Conservation (phyloP, 768 basidiomycete species). For the Leccinum subtestaceum region DNA sequence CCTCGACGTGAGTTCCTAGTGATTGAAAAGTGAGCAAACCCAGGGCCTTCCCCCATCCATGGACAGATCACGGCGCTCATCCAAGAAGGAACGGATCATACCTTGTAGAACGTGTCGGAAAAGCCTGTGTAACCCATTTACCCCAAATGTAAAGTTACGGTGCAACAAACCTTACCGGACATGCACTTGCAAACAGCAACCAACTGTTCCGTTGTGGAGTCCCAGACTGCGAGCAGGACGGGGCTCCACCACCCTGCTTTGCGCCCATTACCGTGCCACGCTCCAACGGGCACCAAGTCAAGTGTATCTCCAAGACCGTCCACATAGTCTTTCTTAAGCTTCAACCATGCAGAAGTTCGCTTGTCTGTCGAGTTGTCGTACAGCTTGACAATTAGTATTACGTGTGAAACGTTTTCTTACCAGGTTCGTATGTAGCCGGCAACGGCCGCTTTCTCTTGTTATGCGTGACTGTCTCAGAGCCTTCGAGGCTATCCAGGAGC, state of each 20-base stretch:
- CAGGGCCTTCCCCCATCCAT: not conserved
- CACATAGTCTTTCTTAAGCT: slow-evolving; percentile 92
- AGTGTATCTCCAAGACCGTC: slow-evolving; percentile 72
- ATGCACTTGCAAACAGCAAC: slow-evolving; percentile 90
- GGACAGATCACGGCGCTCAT: not conserved
- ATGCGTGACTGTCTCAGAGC: slow-evolving; percentile 33
- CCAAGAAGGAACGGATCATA: slow-evolving; percentile 18
- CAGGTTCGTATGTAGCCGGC: slow-evolving; percentile 83
- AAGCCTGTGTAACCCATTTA: slow-evolving; percentile 53
- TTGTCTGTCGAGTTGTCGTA: slow-evolving; percentile 51
- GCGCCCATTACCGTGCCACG: slow-evolving; percentile 88
- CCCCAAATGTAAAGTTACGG: not conserved
- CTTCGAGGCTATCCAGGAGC: slow-evolving; percentile 62
- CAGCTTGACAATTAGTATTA: not conserved
- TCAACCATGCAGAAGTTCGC: slow-evolving; percentile 83
- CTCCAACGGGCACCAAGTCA: slow-evolving; percentile 71
- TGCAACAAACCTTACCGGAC: slow-evolving; percentile 53
- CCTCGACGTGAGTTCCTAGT: slow-evolving; percentile 56
- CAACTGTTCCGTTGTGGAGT: slow-evolving; percentile 54
- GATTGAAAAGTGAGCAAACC: slow-evolving; percentile 24
- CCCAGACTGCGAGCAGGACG: slow-evolving; percentile 75
- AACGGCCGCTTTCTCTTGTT: slow-evolving; percentile 59
- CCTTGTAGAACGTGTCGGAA: slow-evolving; percentile 80
- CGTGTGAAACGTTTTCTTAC: slow-evolving; percentile 30
- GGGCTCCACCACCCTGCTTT: slow-evolving; percentile 94